Base-by-base conservation (phyloP, 805 yeast genomes). In the Debaryomyces maramus region DNA sequence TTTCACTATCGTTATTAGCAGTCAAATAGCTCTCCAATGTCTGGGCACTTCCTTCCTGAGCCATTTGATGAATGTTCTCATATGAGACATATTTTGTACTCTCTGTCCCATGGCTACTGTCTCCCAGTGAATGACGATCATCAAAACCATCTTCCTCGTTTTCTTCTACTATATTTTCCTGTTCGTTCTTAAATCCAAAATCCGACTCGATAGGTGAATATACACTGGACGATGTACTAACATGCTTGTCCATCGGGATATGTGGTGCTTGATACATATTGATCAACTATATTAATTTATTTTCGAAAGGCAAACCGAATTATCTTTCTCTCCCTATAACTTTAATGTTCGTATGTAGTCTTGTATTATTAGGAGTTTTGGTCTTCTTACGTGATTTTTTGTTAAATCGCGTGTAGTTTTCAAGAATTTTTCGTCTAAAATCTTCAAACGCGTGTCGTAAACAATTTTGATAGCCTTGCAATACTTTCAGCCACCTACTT, bases 161-260 rank as follows among this genome's bases (percentile, higher is more conserved):
- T 33, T 24, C 28, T 24, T 49, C 51, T 3, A 8, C 31, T 36
- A 19, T 36, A 37, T 4, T 34, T 21, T 32, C 36, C 39, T 13
- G 13, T 6, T 34, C 40, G 28, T 27, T 27, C 20, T 45, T 40
- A 32, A 44, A 43, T 18, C 36, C 47, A 36, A 32, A 42, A 31
- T 48, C 53, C n/a, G 50, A 42, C 10, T 61, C 64, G 11, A 46
- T 40, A 4, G 63, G 46, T 15, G 69, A 61, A 40, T 67, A 67
- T 11, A 65, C 66, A 34, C 70, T 63, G 5, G 70, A 65, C 3
- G 70, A 50, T 7, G 63, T 52, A 35, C 70, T 63, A 38, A 54
- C 43, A 39, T 64, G 68, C 23, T 34, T 41, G 20, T 23, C 37
- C 9, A 18, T 32, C 23, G 27, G 15, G 13, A 30, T 21, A 10